phyloP scores from a whole-genome alignment of 2,329 filamentous ascomycete genomes.

The Penicillium corylophilum region DNA sequence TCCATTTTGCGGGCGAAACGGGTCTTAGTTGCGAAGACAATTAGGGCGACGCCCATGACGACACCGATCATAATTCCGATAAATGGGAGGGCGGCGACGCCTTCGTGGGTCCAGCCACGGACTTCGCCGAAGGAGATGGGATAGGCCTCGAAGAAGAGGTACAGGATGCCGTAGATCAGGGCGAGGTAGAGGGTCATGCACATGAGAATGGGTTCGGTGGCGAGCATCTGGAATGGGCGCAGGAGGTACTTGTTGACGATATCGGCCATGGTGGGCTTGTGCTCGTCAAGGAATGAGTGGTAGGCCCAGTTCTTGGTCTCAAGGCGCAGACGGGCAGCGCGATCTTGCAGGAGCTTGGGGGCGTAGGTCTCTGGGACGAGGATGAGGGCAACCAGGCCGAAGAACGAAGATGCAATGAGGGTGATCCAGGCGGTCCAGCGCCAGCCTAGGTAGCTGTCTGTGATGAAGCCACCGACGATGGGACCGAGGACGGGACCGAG shows the following conservation, averaged over 20 bases:
- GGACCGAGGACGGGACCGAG: conserved; percentile 51
- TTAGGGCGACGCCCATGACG: conserved; percentile 35
- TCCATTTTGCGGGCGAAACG: conserved; percentile 37
- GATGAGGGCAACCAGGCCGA: conserved; percentile 46
- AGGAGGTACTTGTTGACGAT: conserved; percentile 48
- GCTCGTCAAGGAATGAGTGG: conserved; percentile 47
- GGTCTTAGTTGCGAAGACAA: conserved; percentile 43
- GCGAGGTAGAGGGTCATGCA: conserved; percentile 48
- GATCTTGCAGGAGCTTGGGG: conserved; percentile 49
- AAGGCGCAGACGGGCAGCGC: conserved; percentile 50
- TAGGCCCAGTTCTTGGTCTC: conserved; percentile 50
- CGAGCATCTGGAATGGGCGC: conserved; percentile 48
- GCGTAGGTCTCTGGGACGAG: conserved; percentile 54
- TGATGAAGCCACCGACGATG: conserved; percentile 53
- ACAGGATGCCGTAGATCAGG: conserved; percentile 40
- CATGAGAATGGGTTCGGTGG: conserved; percentile 50
- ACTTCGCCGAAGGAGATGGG: conserved; percentile 41
- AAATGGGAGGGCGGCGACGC: conserved; percentile 41
- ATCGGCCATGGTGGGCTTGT: conserved; percentile 37
- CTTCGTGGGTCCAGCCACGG: conserved; percentile 37
- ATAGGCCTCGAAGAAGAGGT: conserved; percentile 43
- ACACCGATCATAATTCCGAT: conserved; percentile 37
- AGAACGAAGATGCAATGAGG: conserved; percentile 47
- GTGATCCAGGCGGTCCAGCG: conserved; percentile 60
- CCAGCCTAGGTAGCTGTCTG: conserved; percentile 54